A percentile compares a stretch with the other conserved stretches of the same genome.
phyloP scores from a whole-genome alignment of 1,284 basidiomycete genomes.

The Naganishia liquefaciens region DNA sequence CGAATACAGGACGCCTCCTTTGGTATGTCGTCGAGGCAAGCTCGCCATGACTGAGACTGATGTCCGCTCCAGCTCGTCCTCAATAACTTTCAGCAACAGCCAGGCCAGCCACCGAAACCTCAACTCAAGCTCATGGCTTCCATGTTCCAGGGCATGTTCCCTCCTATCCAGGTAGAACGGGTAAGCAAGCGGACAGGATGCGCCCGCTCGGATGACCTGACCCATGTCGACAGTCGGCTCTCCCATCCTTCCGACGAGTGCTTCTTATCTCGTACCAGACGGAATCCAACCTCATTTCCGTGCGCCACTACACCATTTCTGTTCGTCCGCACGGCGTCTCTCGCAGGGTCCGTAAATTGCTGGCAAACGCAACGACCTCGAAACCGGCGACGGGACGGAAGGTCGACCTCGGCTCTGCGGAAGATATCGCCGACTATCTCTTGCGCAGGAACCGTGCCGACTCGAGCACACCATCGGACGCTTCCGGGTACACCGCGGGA shows the following conservation, averaged over 20 bases:
- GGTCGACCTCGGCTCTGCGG: conserved; percentile 81
- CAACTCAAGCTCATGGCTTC: conserved; percentile 58
- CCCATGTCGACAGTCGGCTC: conserved; percentile 66
- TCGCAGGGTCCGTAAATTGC: conserved; percentile 81
- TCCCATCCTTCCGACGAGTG: conserved; percentile 85
- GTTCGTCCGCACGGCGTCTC: conserved; percentile 94
- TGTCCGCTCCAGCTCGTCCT: conserved; percentile 53
- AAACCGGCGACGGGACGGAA: conserved; percentile 53
- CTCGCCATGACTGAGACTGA: background rate
- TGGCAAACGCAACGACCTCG: conserved; percentile 59
- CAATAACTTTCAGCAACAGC: conserved; percentile 55
- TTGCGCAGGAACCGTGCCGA: conserved; percentile 67
- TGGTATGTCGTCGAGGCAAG: conserved; percentile 39
- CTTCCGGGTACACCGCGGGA: conserved; percentile 23
- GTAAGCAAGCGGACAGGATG: conserved; percentile 61
- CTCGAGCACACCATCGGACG: conserved; percentile 21
- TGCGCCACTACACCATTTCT: conserved; percentile 92
- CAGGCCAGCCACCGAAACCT: conserved; percentile 51
- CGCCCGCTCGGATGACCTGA: conserved; percentile 47
- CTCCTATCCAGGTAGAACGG: conserved; percentile 58
- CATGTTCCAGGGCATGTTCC: conserved; percentile 60
- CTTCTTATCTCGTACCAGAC: conserved; percentile 91
- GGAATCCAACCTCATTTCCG: conserved; percentile 81
- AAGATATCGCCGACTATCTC: conserved; percentile 94
- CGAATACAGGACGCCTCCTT: conserved; percentile 54